These are phyloP conservation scores for Aspergillus nidulans DNA, from an alignment of 495 filamentous ascomycete genomes.

Conservation along the genomic window DNA sequence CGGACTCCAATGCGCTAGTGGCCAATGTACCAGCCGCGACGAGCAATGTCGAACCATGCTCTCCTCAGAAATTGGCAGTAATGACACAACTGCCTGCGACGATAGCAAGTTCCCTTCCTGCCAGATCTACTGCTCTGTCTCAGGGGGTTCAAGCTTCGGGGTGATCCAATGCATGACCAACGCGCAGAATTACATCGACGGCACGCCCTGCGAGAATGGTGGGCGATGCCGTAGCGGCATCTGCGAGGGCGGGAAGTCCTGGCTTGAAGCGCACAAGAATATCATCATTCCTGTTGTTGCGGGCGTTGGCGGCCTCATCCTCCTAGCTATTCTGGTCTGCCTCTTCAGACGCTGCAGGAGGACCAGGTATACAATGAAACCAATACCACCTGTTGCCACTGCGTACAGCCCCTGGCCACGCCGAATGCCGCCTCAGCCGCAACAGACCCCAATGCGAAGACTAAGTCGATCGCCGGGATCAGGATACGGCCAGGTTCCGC, in stretches of 20 bases:
- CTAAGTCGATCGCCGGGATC: neutral
- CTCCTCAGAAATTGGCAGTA: conserved; percentile 49
- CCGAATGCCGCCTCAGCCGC: conserved; percentile 21
- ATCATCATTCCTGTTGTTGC: conserved; percentile 70
- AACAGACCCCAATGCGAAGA: conserved; percentile 10
- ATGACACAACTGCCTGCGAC: conserved; percentile 80
- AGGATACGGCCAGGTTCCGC: conserved; percentile 7
- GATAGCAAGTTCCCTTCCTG: conserved; percentile 52
- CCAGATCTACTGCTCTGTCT: conserved; percentile 36
- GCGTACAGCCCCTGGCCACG: conserved; percentile 20
- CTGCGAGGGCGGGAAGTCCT: conserved; percentile 64
- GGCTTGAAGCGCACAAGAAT: conserved; percentile 66
- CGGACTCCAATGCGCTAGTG: conserved; percentile 77
- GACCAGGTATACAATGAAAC: conserved; percentile 24
- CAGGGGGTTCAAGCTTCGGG: conserved; percentile 52
- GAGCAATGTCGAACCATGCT: conserved; percentile 73
- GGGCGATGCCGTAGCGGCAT: conserved; percentile 72
- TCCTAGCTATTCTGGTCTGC: conserved; percentile 59
- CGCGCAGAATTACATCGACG: conserved; percentile 92
- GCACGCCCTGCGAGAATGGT: conserved; percentile 78
- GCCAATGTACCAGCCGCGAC: conserved; percentile 91
- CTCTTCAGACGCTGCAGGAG: conserved; percentile 53
- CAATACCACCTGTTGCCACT: conserved; percentile 17
- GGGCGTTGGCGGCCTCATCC: conserved; percentile 62
- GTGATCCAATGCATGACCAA: conserved; percentile 65